Conservation (phyloP, 345 rosid species). For the Eutrema heterophyllum region DNA sequence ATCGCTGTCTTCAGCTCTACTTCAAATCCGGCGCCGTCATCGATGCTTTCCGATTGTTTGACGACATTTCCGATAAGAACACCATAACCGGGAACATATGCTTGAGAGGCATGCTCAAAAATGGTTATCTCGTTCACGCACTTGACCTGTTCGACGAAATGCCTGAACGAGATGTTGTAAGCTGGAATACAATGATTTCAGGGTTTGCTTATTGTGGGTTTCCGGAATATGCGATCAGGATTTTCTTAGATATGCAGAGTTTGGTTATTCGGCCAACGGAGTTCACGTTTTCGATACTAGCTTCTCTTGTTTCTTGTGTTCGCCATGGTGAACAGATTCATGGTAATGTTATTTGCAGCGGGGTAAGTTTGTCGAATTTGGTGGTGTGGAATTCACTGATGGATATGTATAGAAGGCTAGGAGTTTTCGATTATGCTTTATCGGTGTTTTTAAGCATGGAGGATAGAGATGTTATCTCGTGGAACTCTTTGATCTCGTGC, state of each 20-base stretch:
- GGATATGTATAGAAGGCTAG: slow-evolving; percentile 65
- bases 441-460: slow-evolving; percentile 49
- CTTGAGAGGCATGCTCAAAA: slow-evolving; percentile 39
- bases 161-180: slow-evolving; percentile 62
- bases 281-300: slow-evolving; percentile 55
- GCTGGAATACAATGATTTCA: slow-evolving; percentile 66
- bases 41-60: slow-evolving; percentile 43
- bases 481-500: slow-evolving; percentile 63
- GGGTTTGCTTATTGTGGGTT: slow-evolving; percentile 45
- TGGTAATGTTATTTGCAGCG: slow-evolving; percentile 46
- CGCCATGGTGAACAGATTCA: slow-evolving; percentile 58
- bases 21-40: slow-evolving; percentile 35
- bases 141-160: slow-evolving; percentile 54
- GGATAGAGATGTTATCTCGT: slow-evolving; percentile 52
- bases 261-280: slow-evolving; percentile 40
- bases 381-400: slow-evolving; percentile 69
- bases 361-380: slow-evolving; percentile 36
- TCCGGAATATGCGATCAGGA: slow-evolving; percentile 31
- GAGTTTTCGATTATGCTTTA: slow-evolving; percentile 43
- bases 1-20: slow-evolving; percentile 66
- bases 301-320: slow-evolving; percentile 41
- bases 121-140: slow-evolving; percentile 28
- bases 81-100: slow-evolving; percentile 61
- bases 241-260: slow-evolving; percentile 51
- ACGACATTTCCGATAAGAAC: slow-evolving; percentile 45